A percentile compares a stretch with the other conserved stretches of the same genome.
Conservation (phyloP, 139 green algal species). For the Choricystis sp. region DNA sequence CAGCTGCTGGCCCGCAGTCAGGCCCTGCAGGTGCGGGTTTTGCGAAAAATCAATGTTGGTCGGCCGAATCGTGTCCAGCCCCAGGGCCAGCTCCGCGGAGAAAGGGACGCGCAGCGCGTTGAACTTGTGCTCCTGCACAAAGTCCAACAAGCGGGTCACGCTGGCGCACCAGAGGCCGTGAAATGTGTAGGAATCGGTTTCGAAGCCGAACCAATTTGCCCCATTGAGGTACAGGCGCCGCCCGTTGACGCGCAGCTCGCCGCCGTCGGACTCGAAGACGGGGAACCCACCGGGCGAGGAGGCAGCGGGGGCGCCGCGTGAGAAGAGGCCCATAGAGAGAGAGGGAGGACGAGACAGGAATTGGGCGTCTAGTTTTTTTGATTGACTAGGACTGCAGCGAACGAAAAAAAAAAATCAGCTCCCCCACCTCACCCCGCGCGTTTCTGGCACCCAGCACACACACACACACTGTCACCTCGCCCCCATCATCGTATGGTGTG, state of each 20-base stretch:
- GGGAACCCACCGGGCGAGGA: not conserved
- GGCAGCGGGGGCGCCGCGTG: not conserved
- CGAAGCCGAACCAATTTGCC: not conserved
- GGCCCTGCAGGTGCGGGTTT: slow-evolving; percentile 10
- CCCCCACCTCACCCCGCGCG: too few relatives aligned
- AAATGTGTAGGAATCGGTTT: slow-evolving; percentile 11
- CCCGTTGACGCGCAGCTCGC: not conserved
- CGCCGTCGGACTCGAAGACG: not conserved
- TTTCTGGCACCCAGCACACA: too few relatives aligned
- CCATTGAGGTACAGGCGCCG: not conserved
- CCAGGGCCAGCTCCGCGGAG: slow-evolving; percentile 11
- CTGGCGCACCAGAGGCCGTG: slow-evolving; percentile 16
- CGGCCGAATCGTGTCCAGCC: slow-evolving; percentile 5
- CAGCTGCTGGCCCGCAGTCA: slow-evolving; percentile 9
- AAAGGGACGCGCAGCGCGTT: slow-evolving; percentile 18
- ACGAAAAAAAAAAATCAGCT: too few relatives aligned
- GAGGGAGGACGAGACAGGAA: too few relatives aligned
- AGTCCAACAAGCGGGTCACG: not conserved
- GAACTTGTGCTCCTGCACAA: slow-evolving; percentile 9
- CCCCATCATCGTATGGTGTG: too few relatives aligned
- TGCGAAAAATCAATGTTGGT: slow-evolving; percentile 12
- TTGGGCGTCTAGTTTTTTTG: too few relatives aligned
- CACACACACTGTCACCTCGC: too few relatives aligned
- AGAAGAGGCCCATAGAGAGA: too few relatives aligned
- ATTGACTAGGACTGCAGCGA: too few relatives aligned